These are phyloP conservation scores for Podaxis mareebaensis DNA, from an alignment of 768 basidiomycete genomes.

Conservation along the genomic window DNA sequence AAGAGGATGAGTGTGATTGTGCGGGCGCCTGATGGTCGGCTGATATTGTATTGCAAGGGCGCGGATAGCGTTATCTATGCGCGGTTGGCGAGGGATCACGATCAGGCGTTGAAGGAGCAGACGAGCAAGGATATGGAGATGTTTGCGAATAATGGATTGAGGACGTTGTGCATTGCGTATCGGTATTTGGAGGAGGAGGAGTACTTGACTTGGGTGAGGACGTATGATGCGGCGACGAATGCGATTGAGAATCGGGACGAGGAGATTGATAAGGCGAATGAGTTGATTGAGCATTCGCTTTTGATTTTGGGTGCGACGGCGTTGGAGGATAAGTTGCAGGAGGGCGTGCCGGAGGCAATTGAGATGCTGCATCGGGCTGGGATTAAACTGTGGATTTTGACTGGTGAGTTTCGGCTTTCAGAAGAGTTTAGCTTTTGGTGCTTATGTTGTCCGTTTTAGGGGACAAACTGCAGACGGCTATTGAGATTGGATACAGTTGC, in stretches of 20 bases:
- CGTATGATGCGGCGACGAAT: slow-evolving; percentile 81
- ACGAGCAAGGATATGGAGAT: slow-evolving; percentile 88
- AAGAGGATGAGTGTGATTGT: slow-evolving; percentile 96
- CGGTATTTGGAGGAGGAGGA: slow-evolving; percentile 80
- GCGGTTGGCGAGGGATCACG: slow-evolving; percentile 76
- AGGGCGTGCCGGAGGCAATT: slow-evolving; percentile 95
- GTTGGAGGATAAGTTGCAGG: slow-evolving; percentile 95
- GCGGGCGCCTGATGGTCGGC: slow-evolving; percentile 77
- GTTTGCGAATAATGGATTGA: slow-evolving; percentile 90
- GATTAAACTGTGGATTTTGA: slow-evolving; percentile 98
- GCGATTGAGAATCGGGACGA: slow-evolving; percentile 83
- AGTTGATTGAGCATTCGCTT: slow-evolving; percentile 79
- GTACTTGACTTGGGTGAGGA: slow-evolving; percentile 76
- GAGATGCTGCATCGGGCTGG: slow-evolving; percentile 89
- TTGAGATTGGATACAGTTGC: slow-evolving; percentile 97
- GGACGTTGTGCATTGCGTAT: slow-evolving; percentile 90
- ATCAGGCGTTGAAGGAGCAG: slow-evolving; percentile 68
- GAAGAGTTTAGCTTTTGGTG: not conserved
- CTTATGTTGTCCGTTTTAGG: slow-evolving; percentile 32
- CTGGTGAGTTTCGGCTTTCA: slow-evolving; percentile 50
- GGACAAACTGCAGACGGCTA: slow-evolving; percentile 99
- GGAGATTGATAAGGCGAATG: slow-evolving; percentile 87
- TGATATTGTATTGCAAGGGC: slow-evolving; percentile 94
- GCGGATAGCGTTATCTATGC: slow-evolving; percentile 95
- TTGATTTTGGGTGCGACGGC: slow-evolving; percentile 93